Conservation (phyloP, 2,329 filamentous ascomycete genomes). For the Colletotrichum sidae region DNA sequence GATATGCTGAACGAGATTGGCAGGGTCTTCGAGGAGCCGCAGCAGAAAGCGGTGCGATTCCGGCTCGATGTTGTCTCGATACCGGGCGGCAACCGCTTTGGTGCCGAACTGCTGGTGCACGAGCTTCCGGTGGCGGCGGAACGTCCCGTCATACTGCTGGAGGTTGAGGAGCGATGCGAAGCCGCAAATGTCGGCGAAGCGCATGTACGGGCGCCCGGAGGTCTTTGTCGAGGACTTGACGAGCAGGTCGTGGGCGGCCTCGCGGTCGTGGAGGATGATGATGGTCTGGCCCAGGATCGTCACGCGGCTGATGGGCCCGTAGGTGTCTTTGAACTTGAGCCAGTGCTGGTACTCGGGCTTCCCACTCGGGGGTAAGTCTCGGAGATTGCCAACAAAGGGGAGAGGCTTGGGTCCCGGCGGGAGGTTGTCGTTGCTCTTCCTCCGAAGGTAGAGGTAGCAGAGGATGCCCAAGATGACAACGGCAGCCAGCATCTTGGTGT, state of each 20-base stretch:
- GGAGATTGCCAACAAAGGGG: constrained; percentile 62
- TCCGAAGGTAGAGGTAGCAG: background rate
- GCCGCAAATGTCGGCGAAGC: constrained; percentile 45
- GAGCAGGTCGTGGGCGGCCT: constrained; percentile 51
- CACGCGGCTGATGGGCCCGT: constrained; percentile 53
- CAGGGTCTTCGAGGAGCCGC: constrained; percentile 26
- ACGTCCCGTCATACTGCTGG: constrained; percentile 40
- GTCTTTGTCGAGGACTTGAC: constrained; percentile 48
- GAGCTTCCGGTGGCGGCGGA: constrained; percentile 42
- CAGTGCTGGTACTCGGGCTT: constrained; percentile 53
- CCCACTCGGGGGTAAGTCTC: constrained; percentile 55
- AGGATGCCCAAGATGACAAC: no score
- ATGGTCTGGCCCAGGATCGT: constrained; percentile 54
- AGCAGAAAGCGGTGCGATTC: constrained; percentile 30
- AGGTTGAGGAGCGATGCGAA: constrained; percentile 40
- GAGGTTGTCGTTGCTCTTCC: constrained; percentile 38
- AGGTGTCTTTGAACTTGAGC: constrained; percentile 52
- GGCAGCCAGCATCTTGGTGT: no score
- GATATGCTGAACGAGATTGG: constrained; percentile 27
- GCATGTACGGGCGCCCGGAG: constrained; percentile 44
- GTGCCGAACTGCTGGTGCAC: constrained; percentile 46
- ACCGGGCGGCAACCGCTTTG: constrained; percentile 38
- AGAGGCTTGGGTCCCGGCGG: constrained; percentile 63
- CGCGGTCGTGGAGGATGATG: constrained; percentile 52
- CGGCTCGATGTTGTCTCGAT: constrained; percentile 19